Conservation (phyloP, 345 rosid species). For the Moricandia moricandioides region DNA sequence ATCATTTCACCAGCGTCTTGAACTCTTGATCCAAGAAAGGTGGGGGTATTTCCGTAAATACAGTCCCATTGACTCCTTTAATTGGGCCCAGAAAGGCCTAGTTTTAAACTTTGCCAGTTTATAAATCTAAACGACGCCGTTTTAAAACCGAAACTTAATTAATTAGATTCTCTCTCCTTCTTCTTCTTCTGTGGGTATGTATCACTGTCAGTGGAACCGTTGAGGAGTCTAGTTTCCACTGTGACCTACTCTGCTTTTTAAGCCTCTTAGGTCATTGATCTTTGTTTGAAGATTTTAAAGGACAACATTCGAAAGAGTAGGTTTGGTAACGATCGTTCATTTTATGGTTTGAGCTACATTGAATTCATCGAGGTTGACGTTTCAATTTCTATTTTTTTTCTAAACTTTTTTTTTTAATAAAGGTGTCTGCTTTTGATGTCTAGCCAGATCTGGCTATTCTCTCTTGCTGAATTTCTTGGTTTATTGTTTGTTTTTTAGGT, state of each 20-base stretch:
- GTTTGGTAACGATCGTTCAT: slow-evolving; percentile 13
- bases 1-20: not conserved
- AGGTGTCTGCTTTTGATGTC: not conserved
- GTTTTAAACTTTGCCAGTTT: slow-evolving; percentile 6
- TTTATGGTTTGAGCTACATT: not conserved
- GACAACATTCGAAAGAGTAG: slow-evolving; percentile 14
- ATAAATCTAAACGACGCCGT: slow-evolving; percentile 15
- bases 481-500: not conserved
- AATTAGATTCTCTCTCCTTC: not conserved
- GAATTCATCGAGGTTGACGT: slow-evolving; percentile 27
- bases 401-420: not conserved
- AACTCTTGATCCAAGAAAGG: not conserved
- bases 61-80: not conserved
- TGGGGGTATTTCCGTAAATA: slow-evolving; percentile 6
- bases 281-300: not conserved
- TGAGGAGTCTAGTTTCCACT: slow-evolving; percentile 25
- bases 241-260: slow-evolving; percentile 11
- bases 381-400: not conserved
- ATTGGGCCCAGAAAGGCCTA: slow-evolving; percentile 27
- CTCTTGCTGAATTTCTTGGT: not conserved
- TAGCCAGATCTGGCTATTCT: slow-evolving; percentile 20
- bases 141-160: not conserved
- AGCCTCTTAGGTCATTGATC: slow-evolving; percentile 16
- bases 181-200: not conserved
- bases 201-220: slow-evolving; percentile 40